Base-by-base conservation (phyloP, 2,329 filamentous ascomycete genomes). In the Chaetomiaceae sp. region DNA sequence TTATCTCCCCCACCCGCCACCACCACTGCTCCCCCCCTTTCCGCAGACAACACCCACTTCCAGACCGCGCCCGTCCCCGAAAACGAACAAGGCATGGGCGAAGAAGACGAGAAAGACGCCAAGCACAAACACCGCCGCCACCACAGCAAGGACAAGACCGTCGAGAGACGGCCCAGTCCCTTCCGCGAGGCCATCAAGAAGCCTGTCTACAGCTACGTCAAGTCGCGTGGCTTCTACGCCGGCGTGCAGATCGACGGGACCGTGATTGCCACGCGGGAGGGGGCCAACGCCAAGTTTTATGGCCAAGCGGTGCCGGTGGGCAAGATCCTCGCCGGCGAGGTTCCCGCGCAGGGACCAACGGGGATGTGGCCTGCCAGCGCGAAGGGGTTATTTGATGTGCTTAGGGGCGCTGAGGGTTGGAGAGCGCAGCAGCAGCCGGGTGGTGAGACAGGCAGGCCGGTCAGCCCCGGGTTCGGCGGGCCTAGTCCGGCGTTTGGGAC, bases 231-330 rank as follows among this genome's bases (percentile, higher is more conserved):
- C 4, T 84, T 96, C 61, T 96, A 95, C 64, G 90, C 89, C 1
- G 90, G 90, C 27, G 80, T 95, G 1, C 87, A 91, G 63, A 79
- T 95, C 30, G 90, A 96, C 64, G 91, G 91, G 23, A 95, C 90
- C 0, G 81, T 95, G 10, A 78, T 96, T 44, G 87, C 92, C 23
- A 89, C 95, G 69, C 82, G 90, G 46, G 85, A 81, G n/a, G 89
- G 92, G 53, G 91, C 92, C 65, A 96, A 96, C 64, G 86, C 89
- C 48, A 80, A 81, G 5, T 96, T 96, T 65, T 96, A 95, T 67
- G 86, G 86, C 20, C 76, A 87, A n/a, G 60, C 65, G 4, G 64
- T 80, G 21, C 61, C 71, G 0, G 76, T 75, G 1, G 68, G 73
- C 21, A 69, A 70, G 55, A 80, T 81, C 49, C 65, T 81, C 11